These are phyloP conservation scores for Rhipidocladum racemiflorum DNA, from an alignment of 176 grass and related monocot genomes.

Conservation along the genomic window DNA sequence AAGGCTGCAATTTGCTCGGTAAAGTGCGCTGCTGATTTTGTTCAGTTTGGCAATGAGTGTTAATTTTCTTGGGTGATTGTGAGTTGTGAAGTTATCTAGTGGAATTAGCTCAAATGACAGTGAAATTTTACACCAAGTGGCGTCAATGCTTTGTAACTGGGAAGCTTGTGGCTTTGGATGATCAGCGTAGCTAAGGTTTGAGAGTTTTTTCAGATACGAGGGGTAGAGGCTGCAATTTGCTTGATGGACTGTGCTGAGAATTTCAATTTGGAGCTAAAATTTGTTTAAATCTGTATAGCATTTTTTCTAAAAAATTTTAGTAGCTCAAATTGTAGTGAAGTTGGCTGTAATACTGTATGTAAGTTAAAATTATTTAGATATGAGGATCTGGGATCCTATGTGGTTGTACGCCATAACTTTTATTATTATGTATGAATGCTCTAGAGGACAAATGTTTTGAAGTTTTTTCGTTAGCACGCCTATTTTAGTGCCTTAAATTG, in stretches of 20 bases:
- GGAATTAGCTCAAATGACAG: not conserved
- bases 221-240: not conserved
- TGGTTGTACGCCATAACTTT: not conserved
- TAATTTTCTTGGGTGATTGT: not conserved
- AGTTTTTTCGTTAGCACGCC: not conserved
- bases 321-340: too few relatives aligned
- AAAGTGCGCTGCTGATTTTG: conserved; percentile 15
- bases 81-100: not conserved
- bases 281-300: not conserved
- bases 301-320: not conserved
- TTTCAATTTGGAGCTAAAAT: not conserved
- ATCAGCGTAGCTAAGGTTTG: not conserved
- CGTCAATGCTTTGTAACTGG: not conserved
- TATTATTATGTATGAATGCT: not conserved
- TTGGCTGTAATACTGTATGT: not conserved
- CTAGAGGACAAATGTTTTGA: not conserved
- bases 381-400: not conserved
- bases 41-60: not conserved
- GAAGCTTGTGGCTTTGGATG: not conserved
- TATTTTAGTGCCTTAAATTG: not conserved
- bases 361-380: not conserved
- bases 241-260: not conserved
- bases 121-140: not conserved
- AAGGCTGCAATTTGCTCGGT: conserved; percentile 87
- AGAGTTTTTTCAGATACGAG: not conserved